These are phyloP conservation scores for Metschnikowia gelsemii DNA, from an alignment of 805 yeast species.

Conservation along the genomic window DNA sequence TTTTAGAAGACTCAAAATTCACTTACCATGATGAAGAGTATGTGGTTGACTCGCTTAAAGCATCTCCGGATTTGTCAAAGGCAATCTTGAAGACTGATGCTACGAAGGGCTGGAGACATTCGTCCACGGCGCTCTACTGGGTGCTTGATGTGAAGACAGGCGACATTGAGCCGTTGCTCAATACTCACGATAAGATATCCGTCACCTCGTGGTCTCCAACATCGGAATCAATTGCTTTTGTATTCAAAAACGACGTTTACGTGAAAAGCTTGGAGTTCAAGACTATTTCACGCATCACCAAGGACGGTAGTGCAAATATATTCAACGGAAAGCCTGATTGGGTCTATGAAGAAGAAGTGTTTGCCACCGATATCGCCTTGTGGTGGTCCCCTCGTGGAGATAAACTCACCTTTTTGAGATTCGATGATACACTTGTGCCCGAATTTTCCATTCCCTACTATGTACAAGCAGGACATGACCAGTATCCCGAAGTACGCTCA, in stretches of 20 bases:
- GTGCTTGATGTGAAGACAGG: constrained; percentile 18
- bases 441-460: constrained; percentile 74
- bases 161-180: constrained; percentile 16
- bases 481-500: constrained; percentile 56
- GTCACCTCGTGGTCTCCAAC: constrained; percentile 72
- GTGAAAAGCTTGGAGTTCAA: constrained; percentile 39
- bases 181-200: constrained; percentile 16
- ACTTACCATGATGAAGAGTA: constrained; percentile 38
- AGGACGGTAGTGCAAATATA: constrained; percentile 65
- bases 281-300: constrained; percentile 51
- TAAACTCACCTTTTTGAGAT: constrained; percentile 60
- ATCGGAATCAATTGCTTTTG: constrained; percentile 63
- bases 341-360: constrained; percentile 92
- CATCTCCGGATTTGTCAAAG: constrained; percentile 63
- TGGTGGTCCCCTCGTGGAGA: constrained; percentile 88
- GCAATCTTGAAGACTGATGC: constrained; percentile 63
- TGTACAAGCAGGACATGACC: constrained; percentile 48
- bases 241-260: constrained; percentile 68
- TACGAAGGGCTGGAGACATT: constrained; percentile 43
- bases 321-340: constrained; percentile 92
- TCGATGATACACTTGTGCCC: constrained; percentile 74
- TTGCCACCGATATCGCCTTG: constrained; percentile 63
- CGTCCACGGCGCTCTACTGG: constrained; percentile 22
- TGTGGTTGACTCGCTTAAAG: constrained; percentile 52
- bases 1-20: constrained; percentile 53